These are phyloP conservation scores for Prototheca stagnorum DNA, from an alignment of 163 green algal genomes.

Conservation along the genomic window DNA sequence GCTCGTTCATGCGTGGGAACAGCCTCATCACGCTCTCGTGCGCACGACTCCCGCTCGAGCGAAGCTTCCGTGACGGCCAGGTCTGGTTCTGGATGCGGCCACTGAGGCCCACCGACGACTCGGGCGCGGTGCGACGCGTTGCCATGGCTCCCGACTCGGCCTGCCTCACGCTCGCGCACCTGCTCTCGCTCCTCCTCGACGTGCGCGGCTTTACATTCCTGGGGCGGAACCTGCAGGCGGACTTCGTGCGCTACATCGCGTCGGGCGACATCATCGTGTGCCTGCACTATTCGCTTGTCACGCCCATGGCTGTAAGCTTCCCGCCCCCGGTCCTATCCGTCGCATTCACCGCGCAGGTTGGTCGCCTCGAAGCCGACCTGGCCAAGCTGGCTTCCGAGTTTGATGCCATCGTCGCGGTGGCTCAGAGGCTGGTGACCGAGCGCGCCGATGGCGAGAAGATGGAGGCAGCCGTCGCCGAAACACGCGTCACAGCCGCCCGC, in stretches of 20 bases:
- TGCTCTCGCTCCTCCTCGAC: constrained; percentile 36
- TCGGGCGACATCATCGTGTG: constrained; percentile 54
- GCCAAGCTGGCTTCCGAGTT: constrained; percentile 36
- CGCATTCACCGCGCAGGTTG: constrained; percentile 4
- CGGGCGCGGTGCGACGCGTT: constrained; percentile 21
- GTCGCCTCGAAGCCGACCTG: constrained; percentile 47
- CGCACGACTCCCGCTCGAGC: constrained; percentile 18
- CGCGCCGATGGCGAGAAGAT: no score
- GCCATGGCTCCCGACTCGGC: constrained; percentile 37
- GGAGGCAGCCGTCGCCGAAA: no score
- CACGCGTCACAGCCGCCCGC: no score
- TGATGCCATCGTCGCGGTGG: neutral
- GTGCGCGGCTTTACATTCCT: constrained; percentile 27
- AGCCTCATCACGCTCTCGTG: constrained; percentile 52
- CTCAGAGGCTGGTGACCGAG: neutral
- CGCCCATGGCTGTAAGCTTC: constrained; percentile 30
- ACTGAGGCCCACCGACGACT: neutral
- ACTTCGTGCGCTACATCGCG: constrained; percentile 62
- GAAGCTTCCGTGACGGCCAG: constrained; percentile 31
- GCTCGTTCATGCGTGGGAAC: constrained; percentile 55
- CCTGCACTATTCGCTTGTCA: constrained; percentile 43
- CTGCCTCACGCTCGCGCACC: constrained; percentile 48
- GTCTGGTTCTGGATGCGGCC: constrained; percentile 55
- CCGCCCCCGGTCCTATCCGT: constrained; percentile 17
- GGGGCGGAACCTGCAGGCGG: constrained; percentile 27